These are phyloP conservation scores for Ophiorrhiza pumila DNA, from an alignment of 257 asterid species.

Conservation along the genomic window DNA sequence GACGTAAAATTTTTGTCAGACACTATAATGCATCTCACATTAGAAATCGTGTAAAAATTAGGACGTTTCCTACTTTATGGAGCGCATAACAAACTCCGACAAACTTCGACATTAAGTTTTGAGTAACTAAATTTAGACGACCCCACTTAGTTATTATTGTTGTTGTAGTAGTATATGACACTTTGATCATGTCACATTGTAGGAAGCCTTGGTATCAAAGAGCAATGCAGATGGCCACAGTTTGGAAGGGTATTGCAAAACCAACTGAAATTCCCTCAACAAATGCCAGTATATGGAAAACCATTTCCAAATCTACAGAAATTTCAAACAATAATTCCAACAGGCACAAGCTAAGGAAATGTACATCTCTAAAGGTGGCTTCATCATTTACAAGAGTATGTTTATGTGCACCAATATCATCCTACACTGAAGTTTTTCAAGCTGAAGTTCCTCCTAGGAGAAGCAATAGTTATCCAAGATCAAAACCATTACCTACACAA, in stretches of 20 bases:
- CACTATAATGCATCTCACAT: no score
- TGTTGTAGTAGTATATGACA: background rate
- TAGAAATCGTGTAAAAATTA: no score
- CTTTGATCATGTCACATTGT: background rate
- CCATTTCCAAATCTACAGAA: slow-evolving; percentile 43
- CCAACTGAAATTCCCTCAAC: slow-evolving; percentile 42
- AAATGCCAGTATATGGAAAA: slow-evolving; percentile 44
- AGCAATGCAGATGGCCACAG: slow-evolving; percentile 72
- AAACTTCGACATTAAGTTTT: no score
- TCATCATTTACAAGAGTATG: slow-evolving; percentile 79
- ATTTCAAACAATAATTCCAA: slow-evolving; percentile 26
- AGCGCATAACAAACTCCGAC: no score
- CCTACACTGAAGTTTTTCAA: slow-evolving; percentile 71
- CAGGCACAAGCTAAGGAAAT: slow-evolving; percentile 58
- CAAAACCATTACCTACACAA: slow-evolving; percentile 32
- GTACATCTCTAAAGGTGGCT: slow-evolving; percentile 68
- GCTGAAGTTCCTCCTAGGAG: slow-evolving; percentile 68
- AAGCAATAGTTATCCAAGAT: slow-evolving; percentile 68
- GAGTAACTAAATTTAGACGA: no score
- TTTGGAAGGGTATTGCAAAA: slow-evolving; percentile 55
- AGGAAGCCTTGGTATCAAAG: slow-evolving; percentile 95
- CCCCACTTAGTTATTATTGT: no score
- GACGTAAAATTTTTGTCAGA: no score
- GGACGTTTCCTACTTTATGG: no score
- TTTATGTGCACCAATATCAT: slow-evolving; percentile 77